Percentiles rank a stretch among this genome's conserved stretches.
phyloP scores from a whole-genome alignment of 2,329 filamentous ascomycete genomes.

The Ceratocystis eucalypticola region DNA sequence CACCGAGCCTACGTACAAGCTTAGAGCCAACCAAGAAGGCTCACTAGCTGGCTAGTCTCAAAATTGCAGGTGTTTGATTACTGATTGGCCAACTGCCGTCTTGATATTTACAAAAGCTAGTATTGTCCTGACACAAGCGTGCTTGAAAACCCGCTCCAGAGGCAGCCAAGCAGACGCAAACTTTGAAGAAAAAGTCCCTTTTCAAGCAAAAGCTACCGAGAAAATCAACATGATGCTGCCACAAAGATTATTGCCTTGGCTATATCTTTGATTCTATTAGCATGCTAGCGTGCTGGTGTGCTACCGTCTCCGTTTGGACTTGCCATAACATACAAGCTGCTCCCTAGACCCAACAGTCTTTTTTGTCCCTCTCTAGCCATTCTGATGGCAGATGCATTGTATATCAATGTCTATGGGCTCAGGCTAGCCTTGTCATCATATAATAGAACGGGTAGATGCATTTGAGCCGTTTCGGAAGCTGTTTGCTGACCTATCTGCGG shows the following conservation, averaged over 20 bases:
- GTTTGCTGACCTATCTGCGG: not conserved
- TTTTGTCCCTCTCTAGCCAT: not conserved
- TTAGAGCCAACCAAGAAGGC: not conserved
- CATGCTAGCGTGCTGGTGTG: not conserved
- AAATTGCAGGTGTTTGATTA: not conserved
- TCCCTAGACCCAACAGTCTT: not conserved
- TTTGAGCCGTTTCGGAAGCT: not conserved
- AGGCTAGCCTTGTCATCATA: not conserved
- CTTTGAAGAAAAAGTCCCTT: not conserved
- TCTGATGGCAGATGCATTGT: not conserved
- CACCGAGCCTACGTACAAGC: not conserved
- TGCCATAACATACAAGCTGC: not conserved
- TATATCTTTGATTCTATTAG: too few species aligned
- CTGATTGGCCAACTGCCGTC: not conserved
- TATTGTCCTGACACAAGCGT: not conserved
- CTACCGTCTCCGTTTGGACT: not conserved
- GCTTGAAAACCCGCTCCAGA: not conserved
- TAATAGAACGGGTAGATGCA: not conserved
- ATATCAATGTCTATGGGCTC: not conserved
- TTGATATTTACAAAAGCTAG: not conserved
- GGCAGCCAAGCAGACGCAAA: not conserved
- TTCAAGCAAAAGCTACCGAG: not conserved
- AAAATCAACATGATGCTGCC: too few species aligned
- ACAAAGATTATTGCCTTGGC: too few species aligned
- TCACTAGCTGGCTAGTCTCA: not conserved